These are phyloP conservation scores for Colletotrichum falcatum DNA, from an alignment of 2,329 filamentous ascomycete genomes.

Conservation along the genomic window DNA sequence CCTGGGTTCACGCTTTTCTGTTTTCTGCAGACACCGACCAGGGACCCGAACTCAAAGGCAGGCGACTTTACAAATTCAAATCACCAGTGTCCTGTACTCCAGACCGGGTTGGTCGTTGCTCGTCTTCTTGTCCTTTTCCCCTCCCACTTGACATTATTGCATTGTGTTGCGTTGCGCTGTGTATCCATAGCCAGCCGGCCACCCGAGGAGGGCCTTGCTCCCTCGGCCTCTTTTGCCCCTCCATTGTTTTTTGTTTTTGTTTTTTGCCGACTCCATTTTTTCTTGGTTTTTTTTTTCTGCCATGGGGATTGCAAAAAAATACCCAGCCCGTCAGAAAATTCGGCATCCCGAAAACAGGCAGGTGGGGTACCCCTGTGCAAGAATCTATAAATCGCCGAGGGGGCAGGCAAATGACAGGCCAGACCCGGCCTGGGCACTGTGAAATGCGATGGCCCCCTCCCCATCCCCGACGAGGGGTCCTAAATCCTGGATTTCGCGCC, in stretches of 20 bases:
- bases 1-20: conserved; percentile 19
- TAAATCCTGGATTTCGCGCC: conserved; percentile 13
- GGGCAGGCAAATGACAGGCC: conserved; percentile 26
- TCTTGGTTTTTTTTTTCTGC: not conserved
- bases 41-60: conserved; percentile 39
- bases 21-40: conserved; percentile 27
- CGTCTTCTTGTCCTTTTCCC: not conserved
- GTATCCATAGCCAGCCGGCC: not conserved
- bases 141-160: not conserved
- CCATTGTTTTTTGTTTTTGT: conserved; percentile 4
- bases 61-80: conserved; percentile 31
- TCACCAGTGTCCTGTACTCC: not conserved
- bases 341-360: conserved; percentile 19
- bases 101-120: not conserved
- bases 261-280: conserved; percentile 8
- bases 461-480: conserved; percentile 28
- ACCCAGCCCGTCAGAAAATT: conserved; percentile 20
- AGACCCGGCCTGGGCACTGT: conserved; percentile 21
- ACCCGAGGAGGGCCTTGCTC: not conserved
- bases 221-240: conserved; percentile 1
- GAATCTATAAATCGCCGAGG: conserved; percentile 40
- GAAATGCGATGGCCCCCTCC: conserved; percentile 26
- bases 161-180: not conserved
- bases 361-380: conserved; percentile 34
- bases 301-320: conserved; percentile 15